Conservation (phyloP, 345 rosid species). For the Brassica cretica region DNA sequence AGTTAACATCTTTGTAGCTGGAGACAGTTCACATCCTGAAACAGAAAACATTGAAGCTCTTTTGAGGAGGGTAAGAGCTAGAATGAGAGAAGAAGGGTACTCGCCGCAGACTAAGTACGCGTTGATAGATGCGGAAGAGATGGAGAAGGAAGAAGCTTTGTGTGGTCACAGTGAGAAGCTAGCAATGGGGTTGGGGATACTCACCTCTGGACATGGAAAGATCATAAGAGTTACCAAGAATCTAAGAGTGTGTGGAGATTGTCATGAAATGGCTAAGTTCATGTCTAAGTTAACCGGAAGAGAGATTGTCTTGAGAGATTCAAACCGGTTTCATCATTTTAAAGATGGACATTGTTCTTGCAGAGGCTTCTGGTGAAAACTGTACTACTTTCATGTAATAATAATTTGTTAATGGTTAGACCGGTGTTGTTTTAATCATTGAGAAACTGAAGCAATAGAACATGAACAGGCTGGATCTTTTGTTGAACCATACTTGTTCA, state of each 20-base stretch:
- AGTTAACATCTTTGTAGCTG: conserved; percentile 64
- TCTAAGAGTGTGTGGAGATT: conserved; percentile 70
- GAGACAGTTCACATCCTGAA: conserved; percentile 60
- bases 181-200: conserved; percentile 67
- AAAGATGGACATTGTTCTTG: conserved; percentile 72
- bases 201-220: conserved; percentile 54
- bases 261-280: conserved; percentile 75
- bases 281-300: conserved; percentile 54
- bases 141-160: conserved; percentile 61
- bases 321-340: conserved; percentile 72
- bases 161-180: conserved; percentile 80
- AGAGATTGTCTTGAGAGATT: conserved; percentile 73
- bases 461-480: conserved; percentile 35
- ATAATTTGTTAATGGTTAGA: conserved; percentile 5
- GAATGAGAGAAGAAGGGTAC: conserved; percentile 60
- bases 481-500: conserved; percentile 3
- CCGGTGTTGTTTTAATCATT: conserved; percentile 10
- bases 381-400: conserved; percentile 1
- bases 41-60: conserved; percentile 48
- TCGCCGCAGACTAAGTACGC: conserved; percentile 51
- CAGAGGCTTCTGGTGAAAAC: conserved; percentile 67
- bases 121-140: conserved; percentile 65
- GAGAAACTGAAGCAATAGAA: conserved; percentile 5
- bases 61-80: conserved; percentile 45
- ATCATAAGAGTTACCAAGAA: conserved; percentile 67